Conservation (phyloP, 2,329 filamentous ascomycete genomes). For the Fusarium concolor region DNA sequence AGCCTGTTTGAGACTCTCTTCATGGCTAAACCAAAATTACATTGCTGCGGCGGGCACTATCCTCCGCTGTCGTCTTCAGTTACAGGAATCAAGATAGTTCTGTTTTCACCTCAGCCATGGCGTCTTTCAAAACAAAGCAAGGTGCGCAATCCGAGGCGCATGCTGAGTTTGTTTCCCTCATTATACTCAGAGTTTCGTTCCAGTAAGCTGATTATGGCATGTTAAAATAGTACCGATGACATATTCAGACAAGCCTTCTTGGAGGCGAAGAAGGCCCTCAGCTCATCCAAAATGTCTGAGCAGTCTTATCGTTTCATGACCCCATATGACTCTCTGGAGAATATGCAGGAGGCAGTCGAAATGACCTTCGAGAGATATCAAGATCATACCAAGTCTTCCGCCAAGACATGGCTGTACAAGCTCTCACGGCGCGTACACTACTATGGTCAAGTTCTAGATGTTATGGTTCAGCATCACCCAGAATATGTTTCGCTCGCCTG, state of each 20-base stretch:
- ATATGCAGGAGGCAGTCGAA: neutral
- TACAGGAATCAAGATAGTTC: neutral
- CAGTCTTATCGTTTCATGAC: neutral
- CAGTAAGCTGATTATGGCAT: neutral
- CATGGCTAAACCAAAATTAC: neutral
- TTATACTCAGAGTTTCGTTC: neutral
- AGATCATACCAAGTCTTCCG: neutral
- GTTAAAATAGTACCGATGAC: neutral
- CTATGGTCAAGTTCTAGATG: neutral
- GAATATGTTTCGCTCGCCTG: constrained; percentile 1
- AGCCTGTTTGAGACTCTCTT: neutral
- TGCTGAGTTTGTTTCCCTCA: neutral
- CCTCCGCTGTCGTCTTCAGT: neutral
- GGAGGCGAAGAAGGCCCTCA: neutral
- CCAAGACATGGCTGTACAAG: neutral
- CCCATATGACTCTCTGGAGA: neutral
- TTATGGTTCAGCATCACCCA: neutral
- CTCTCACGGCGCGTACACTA: neutral
- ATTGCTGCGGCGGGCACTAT: neutral
- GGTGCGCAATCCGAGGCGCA: neutral
- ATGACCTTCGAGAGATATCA: neutral
- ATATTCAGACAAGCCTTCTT: neutral
- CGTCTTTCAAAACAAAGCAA: neutral
- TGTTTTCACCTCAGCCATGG: neutral
- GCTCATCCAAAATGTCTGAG: neutral